Evolutionary conservation across 2,329 filamentous ascomycete genomes (phyloP), one percentile per base, ranked within the genome.

Genomic region (Calonectria pseudoreteaudii): DNA sequence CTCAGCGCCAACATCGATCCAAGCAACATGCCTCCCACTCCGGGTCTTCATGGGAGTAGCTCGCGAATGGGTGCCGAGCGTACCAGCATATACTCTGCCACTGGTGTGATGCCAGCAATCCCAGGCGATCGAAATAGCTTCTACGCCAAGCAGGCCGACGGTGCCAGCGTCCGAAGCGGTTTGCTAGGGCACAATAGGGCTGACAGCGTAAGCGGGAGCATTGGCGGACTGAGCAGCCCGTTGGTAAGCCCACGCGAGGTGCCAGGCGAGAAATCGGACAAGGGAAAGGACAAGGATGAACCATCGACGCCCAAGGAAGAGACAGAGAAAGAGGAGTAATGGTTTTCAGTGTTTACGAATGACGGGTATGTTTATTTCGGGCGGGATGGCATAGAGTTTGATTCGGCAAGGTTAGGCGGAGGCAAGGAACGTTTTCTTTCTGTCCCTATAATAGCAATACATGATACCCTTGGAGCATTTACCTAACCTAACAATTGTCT

Each of bases 131-230:
- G 96, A 64, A 96, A 94, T 82, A 97, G 94, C 84, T 91, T 94
- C 75, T 96, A 98, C 81, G 91, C 93, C 34, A 91, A 91, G 73
- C 87, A 88, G 60, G 91, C 89, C 7, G 95, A 98, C 77, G 94
- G 91, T 1, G 92, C 92, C 13, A 98, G 95, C 81, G 87, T 97
- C 36, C 90, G 94, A 68, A 98, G 95, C 82, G 95, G 94, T 0
- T 86, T 93, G 1, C 83, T 94, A 4, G 94, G 94, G 0, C 96
- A 98, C 83, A 91, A 91, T 2, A 90, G 95, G 75, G 93, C 94
- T 65, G 95, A 98, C 82, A 98, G 95, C 84, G 91, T 96, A 69
- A 93, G 89, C 74, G 94, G 94, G 31, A 96, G 94, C 83, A 93
- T 95, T 76, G 91, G 89, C 9, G 90, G 89, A 11, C 81, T 90